A percentile compares a stretch with the other conserved stretches of the same genome.
These are phyloP conservation scores for Macadamia tetraphylla DNA, from an alignment of 164 flowering plant species.

Conservation along the genomic window DNA sequence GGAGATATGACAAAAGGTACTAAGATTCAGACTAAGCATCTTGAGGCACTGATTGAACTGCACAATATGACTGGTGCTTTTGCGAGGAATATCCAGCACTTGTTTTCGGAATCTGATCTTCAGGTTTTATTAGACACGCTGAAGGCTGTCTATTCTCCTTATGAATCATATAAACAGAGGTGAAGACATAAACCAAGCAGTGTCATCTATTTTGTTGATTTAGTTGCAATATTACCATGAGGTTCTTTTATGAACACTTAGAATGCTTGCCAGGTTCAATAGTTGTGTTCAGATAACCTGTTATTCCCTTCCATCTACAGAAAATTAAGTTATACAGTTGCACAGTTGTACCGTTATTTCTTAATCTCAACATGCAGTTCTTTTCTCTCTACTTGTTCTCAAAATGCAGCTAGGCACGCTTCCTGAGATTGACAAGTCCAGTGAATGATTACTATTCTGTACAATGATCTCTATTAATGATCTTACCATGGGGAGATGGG, in stretches of 20 bases:
- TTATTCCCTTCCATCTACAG: too few relatives aligned
- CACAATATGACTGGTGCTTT: conserved; percentile 84
- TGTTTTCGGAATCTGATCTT: conserved; percentile 80
- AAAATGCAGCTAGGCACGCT: not conserved
- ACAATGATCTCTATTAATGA: too few relatives aligned
- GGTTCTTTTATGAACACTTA: too few relatives aligned
- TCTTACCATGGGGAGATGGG: too few relatives aligned
- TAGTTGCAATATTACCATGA: too few relatives aligned
- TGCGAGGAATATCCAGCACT: conserved; percentile 88
- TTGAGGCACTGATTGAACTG: conserved; percentile 82
- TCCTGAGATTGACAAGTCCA: not conserved
- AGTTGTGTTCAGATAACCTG: too few relatives aligned
- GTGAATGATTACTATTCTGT: not conserved
- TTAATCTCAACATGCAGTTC: too few relatives aligned
- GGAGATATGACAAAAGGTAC: conserved; percentile 85
- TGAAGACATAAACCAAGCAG: conserved; percentile 17
- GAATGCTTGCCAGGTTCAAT: too few relatives aligned
- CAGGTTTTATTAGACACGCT: conserved; percentile 53
- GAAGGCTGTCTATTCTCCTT: conserved; percentile 81
- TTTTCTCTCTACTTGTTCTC: too few relatives aligned
- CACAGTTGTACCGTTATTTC: not conserved
- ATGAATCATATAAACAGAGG: conserved; percentile 85
- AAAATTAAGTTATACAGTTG: not conserved
- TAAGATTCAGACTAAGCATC: conserved; percentile 84
- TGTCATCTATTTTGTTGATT: not conserved